Evolutionary conservation across 2,329 filamentous ascomycete genomes (phyloP), one percentile per base, ranked within the genome.

Genomic region (Claviceps purpurea): DNA sequence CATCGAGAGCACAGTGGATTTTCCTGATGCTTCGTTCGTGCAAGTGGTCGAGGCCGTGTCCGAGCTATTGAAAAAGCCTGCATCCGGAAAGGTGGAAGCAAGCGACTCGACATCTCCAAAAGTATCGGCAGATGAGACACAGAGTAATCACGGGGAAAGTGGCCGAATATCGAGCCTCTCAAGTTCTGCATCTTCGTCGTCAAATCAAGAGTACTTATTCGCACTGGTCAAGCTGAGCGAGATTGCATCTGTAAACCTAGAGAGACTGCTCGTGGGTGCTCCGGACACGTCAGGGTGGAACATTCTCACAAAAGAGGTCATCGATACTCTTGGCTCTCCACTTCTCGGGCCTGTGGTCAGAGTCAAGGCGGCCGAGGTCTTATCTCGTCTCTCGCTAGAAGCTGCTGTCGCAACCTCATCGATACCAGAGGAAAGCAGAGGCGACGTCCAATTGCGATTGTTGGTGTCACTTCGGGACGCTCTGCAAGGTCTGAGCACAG

Each of bases 1-100:
- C 18, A 83, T 97, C 53, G 93, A 97, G 64, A 95, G 89, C 67
- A 97, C 90, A 0, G 76, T 85, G 16, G 90, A 96, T 59, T 97
- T 95, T 60, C 88, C 89, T 0, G 89, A 91, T 57, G 76, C 82
- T 16, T 75, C 89, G 0, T 97, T 97, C 60, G 71, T 85, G 5
- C 80, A 87, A 56, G 81, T 97, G 10, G 73, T 97, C 1, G 72
- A 75, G 51, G 85, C 89, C 0, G 75, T 95, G 4, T 89, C 89
- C 61, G 74, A 77, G 46, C 72, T 96, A 6, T 73, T 95, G 5
- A 75, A 77, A 38, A 61, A 65, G 26, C 62, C 60, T n/a, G 22
- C 61, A 4, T 53, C 58, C 3, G 58, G 63, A 8, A 60, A 57
- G 18, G 8, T 50, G 1, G 64, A 60, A 18, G 20, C 52, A 1